A percentile compares a stretch with the other conserved stretches of the same genome.
Evolutionary conservation across 306 rosid genomes (phyloP).

Genomic region (Mimosa pudica): DNA sequence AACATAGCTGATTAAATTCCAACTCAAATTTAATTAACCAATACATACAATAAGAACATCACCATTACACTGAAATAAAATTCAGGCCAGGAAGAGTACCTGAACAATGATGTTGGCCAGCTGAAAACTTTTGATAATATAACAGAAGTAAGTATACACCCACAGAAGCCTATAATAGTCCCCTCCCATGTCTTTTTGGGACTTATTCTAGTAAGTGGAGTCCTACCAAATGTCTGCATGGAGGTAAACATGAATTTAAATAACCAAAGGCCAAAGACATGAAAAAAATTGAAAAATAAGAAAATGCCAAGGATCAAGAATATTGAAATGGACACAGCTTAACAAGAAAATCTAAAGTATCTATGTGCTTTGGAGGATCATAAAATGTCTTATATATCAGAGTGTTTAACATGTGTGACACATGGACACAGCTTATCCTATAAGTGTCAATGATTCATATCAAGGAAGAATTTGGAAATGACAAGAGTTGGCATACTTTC

Average conservation of each 20-base stretch:
- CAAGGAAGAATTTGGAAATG: conserved; percentile 2
- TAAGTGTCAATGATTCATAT: neutral
- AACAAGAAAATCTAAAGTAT: neutral
- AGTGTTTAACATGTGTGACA: neutral
- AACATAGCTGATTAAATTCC: neutral
- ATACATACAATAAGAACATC: neutral
- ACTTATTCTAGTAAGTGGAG: conserved; percentile 85
- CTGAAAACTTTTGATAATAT: conserved; percentile 64
- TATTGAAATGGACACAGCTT: neutral
- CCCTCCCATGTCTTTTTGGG: conserved; percentile 99
- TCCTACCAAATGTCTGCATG: conserved; percentile 87
- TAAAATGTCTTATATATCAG: neutral
- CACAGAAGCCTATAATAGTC: conserved; percentile 85
- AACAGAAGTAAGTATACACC: conserved; percentile 80
- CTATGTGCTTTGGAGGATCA: neutral
- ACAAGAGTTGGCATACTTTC: neutral
- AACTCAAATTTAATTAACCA: conserved; percentile 10
- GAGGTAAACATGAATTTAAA: conserved; percentile 36
- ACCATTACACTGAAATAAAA: conserved; percentile 24
- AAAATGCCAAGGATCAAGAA: neutral
- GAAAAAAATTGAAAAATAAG: neutral
- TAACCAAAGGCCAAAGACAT: conserved; percentile 1
- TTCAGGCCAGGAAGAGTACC: conserved; percentile 54
- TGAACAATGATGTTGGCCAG: conserved; percentile 80
- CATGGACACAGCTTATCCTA: neutral